These are phyloP conservation scores for Aegilops umbellulata DNA, from an alignment of 176 grass and related monocot species.

Conservation along the genomic window DNA sequence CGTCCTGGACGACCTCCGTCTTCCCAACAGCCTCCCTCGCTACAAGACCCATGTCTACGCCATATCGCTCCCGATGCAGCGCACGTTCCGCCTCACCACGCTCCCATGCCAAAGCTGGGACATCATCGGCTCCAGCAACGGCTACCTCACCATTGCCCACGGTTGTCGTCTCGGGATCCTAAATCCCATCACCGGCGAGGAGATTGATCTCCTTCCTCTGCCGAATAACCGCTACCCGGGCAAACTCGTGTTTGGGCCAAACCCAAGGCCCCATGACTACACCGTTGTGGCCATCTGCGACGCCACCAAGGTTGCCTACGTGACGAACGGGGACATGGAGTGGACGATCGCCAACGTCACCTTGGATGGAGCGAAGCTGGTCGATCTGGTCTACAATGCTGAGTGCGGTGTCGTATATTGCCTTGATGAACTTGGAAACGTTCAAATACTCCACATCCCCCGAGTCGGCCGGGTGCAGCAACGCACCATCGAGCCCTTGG, in stretches of 20 bases:
- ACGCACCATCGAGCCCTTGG: neutral
- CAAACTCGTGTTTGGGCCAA: constrained; percentile 14
- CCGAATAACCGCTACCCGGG: too few relatives aligned
- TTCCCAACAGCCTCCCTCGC: too few relatives aligned
- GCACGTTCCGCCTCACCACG: too few relatives aligned
- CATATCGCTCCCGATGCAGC: too few relatives aligned
- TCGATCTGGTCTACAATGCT: neutral
- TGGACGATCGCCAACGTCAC: neutral
- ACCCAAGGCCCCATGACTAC: neutral
- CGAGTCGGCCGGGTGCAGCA: neutral
- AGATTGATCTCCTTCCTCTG: too few relatives aligned
- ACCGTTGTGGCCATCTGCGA: neutral
- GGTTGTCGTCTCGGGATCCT: too few relatives aligned
- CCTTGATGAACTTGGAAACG: neutral
- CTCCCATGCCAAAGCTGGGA: too few relatives aligned
- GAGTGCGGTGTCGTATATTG: neutral
- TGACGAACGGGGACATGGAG: neutral
- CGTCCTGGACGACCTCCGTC: too few relatives aligned
- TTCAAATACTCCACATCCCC: neutral
- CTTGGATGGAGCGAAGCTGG: neutral
- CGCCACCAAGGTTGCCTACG: neutral
- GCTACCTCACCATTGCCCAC: too few relatives aligned
- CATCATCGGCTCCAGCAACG: too few relatives aligned
- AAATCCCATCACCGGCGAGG: too few relatives aligned
- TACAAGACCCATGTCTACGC: too few relatives aligned